Base-by-base conservation (phyloP, 192 early-diverging fungal species). In the Jimgerdemannia lactiflua region DNA sequence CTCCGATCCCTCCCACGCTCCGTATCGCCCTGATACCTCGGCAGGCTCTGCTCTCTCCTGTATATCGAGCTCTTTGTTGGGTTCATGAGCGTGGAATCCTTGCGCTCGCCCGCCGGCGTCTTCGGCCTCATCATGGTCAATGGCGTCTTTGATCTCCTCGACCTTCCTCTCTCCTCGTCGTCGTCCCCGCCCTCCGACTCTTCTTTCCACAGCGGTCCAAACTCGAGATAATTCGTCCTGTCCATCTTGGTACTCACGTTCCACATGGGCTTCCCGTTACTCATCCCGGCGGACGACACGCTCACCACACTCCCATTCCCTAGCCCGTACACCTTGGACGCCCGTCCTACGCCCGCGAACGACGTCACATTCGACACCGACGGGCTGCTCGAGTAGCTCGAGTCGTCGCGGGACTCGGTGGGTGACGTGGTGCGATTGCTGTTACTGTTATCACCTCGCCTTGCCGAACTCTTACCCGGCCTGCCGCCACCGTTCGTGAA, bases 11-110 rank as follows among this genome's bases (percentile, higher is more conserved):
- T 59, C 6, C 49, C 49, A 59, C 49, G 49, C 49, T 14, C 49
- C 14, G 49, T 59, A 59, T 59, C 49, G 8, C 14, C 49, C 8
- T 59, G 49, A 59, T 59, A 59, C 2, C 49, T 6, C 2, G 49
- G 49, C n/a, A 73, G 41, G 18, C 72, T 73, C 67, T 73, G 72
- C 42, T 64, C 72, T 6, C 72, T 67, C 68, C 65, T 64, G 54
- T n/a, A 73, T 14, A 77, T 74, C 4, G 73, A 75, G 40, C 76
- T 81, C 39, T 81, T 81, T 44, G 80, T 81, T 0, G 80, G 80
- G 19, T 77, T 74, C 65, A 81, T 77, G 69, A 69, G 77, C 9
- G 80, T 77, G 17, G 69, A 65, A 68, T 63, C 69, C 17, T 69
- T 66, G 29, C 69, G 2, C 70, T 64, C 7, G 14, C 63, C 29